Base-by-base conservation (phyloP, 2,329 filamentous ascomycete genomes). In the Aspergillus fischeri region DNA sequence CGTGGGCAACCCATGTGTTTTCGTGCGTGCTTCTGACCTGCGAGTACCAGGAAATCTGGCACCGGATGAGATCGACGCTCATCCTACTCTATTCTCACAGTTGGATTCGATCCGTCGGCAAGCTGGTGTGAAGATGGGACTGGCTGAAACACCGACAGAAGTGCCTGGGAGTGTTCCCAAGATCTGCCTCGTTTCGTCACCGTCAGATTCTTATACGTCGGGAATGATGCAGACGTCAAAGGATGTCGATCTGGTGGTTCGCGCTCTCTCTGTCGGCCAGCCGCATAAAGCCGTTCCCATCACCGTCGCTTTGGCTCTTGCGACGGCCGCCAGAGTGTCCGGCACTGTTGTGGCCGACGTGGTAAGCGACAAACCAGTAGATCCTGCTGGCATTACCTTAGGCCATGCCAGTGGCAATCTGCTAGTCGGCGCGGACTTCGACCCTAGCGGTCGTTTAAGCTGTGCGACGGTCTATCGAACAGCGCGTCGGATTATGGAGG, bases 1-100 rank as follows among this genome's bases (percentile, higher is more conserved):
- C 60, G 83, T 83, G 0, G 81, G 81, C 1, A 88, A 88, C 62
- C 87, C 86, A 0, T 83, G 82, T 49, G 78, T 86, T 14, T 89
- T 89, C 65, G 74, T 89, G 0, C 73, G 74, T 7, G 83, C 85
- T 0, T 65, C 73, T 1, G 81, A 85, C 57, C 65, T 88, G 0
- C 78, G 73, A 0, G 67, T 71, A 0, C 8, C 44, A 1, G 67
- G 67, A 1, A 64, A 66, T 7, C 75, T 87, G 38, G 76, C 81
- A 0, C 85, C 86, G 0, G 76, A 82, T 25, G 75, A 78, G 28
- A 78, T 88, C 47, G 79, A 83, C 21, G 74, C 75, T 1, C 70
- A 81, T 53, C 61, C 71, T 0, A 63, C 63, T 1, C 70, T 86
- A 0, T 72, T 81, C 7, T 50, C 66, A 0, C 77, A 76, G 3